These are phyloP conservation scores for Candida quercuum DNA, from an alignment of 805 yeast genomes.

Conservation along the genomic window DNA sequence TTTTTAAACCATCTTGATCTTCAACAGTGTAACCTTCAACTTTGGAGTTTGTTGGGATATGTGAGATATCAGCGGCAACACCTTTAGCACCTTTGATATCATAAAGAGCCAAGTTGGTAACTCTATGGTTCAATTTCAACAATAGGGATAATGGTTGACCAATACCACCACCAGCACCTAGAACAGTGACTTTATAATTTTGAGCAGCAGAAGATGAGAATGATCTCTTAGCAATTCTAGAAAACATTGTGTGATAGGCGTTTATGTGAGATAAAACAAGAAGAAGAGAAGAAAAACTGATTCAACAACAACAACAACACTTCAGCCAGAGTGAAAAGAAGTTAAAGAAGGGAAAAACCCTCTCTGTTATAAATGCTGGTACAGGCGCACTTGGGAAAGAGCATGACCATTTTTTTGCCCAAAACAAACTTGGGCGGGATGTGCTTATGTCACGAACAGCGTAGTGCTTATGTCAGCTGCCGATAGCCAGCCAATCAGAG, in stretches of 20 bases:
- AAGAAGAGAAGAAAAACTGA: not conserved
- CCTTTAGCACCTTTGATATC: slow-evolving; percentile 93
- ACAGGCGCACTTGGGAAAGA: not conserved
- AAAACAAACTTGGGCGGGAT: not conserved
- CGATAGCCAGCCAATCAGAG: not conserved
- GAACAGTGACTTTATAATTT: slow-evolving; percentile 74
- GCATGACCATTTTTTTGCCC: not conserved
- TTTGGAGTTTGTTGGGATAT: slow-evolving; percentile 85
- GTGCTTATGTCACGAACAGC: not conserved
- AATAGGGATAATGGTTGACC: slow-evolving; percentile 85
- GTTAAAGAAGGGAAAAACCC: too few species aligned
- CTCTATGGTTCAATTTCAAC: slow-evolving; percentile 83
- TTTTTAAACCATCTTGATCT: slow-evolving; percentile 61
- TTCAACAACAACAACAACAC: too few species aligned
- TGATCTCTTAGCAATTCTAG: slow-evolving; percentile 52
- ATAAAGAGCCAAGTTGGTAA: slow-evolving; percentile 78
- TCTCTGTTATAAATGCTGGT: not conserved
- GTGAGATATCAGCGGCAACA: slow-evolving; percentile 94
- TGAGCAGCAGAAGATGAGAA: slow-evolving; percentile 63
- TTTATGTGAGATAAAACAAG: not conserved
- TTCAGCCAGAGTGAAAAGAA: too few species aligned
- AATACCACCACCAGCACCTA: slow-evolving; percentile 92
- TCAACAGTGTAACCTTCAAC: slow-evolving; percentile 89
- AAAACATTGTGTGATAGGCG: slow-evolving; percentile 37
- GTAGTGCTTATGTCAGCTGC: not conserved